A percentile compares a stretch with the other conserved stretches of the same genome.
These are phyloP conservation scores for Podospora comata DNA, from an alignment of 495 filamentous ascomycete species.

Conservation along the genomic window DNA sequence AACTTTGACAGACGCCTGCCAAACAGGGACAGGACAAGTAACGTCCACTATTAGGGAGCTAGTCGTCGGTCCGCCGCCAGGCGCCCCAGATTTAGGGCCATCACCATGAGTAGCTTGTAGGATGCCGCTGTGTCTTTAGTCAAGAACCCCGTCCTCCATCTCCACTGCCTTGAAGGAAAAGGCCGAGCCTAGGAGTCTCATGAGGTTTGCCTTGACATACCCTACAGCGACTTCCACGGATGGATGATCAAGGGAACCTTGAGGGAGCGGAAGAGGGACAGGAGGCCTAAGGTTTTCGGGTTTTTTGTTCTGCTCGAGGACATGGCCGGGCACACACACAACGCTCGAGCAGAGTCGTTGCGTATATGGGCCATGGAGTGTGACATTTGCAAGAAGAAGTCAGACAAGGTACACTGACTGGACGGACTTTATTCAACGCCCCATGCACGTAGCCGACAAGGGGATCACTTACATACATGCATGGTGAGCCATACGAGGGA, in stretches of 20 bases:
- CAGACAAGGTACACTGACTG: background rate
- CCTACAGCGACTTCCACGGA: background rate
- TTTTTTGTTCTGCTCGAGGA: background rate
- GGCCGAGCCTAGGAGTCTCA: background rate
- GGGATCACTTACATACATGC: background rate
- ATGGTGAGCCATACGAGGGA: background rate
- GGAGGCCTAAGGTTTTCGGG: background rate
- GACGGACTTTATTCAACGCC: background rate
- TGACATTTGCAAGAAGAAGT: background rate
- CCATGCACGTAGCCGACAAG: background rate
- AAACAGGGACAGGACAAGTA: background rate
- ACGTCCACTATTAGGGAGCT: background rate
- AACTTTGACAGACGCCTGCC: constrained; percentile 4
- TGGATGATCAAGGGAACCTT: background rate
- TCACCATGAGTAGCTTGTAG: background rate
- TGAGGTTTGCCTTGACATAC: background rate
- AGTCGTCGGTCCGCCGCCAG: background rate
- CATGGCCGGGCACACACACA: background rate
- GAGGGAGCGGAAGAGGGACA: background rate
- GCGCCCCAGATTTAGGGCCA: background rate
- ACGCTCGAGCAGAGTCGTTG: background rate
- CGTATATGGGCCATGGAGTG: background rate
- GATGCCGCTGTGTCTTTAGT: background rate
- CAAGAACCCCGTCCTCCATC: background rate
- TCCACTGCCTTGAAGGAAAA: background rate